Base-by-base conservation (phyloP, 495 filamentous ascomycete genomes). In the Podospora appendiculata region DNA sequence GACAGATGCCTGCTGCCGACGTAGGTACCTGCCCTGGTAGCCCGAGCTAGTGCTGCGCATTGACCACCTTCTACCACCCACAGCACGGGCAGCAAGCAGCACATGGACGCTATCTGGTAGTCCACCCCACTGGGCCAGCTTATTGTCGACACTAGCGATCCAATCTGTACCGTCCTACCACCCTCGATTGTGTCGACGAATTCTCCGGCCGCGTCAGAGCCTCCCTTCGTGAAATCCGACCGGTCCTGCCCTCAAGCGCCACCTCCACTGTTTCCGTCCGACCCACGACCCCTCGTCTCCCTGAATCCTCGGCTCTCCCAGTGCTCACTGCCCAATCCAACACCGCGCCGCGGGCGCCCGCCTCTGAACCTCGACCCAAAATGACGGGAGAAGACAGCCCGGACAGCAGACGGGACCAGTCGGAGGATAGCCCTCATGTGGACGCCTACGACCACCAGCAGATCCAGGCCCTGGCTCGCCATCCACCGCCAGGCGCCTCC, bases 401-500 rank as follows among this genome's bases (percentile, higher is more conserved):
- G 35, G 52, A 16, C 17, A 43, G 43, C 17, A 48, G 41, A 18
- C 38, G 47, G 39, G 38, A 45, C 13, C 34, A 19, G 8, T 45
- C 57, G 33, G 59, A 52, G 1, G 56, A 45, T 39, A 55, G 54
- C 32, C 58, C 60, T 6, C 47, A 32, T 35, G 41, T 38, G 35
- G 60, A 63, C n/a, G 55, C 55, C 57, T 66, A 60, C 45, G 64
- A 66, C 66, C 86, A 83, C 75, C 87, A 89, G 58, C 83, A 79
- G 42, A 75, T 79, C 40, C 70, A 73, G 11, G 80, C 81, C 40
- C 85, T 77, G 49, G 69, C 76, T 61, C 89, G 67, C 71, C 75
- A 80, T 5, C 85, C 85, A 51, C 82, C 87, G 1, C 88, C 87
- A 6, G 85, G 79, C 82, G 60, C 71, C 16, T 72, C 73, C 32